Evolutionary conservation across 2,329 filamentous ascomycete genomes (phyloP).

Genomic region (Cladosporium cucumerinum): DNA sequence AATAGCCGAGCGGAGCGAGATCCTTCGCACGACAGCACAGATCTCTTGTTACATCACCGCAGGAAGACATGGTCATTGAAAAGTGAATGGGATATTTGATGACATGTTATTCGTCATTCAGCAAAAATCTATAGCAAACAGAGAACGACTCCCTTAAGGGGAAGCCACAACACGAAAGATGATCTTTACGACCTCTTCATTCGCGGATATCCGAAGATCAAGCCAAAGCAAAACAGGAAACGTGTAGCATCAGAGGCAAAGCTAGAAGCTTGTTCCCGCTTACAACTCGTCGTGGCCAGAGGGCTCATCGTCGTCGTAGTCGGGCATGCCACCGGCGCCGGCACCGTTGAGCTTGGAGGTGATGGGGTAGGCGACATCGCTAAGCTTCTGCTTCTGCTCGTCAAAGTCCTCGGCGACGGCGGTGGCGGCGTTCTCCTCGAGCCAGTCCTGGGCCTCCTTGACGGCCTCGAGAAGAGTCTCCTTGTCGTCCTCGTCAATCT

Average conservation of each 20-base stretch:
- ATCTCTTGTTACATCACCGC: neutral
- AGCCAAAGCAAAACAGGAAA: conserved; percentile 2
- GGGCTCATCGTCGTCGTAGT: conserved; percentile 65
- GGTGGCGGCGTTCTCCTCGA: conserved; percentile 86
- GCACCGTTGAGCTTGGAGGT: conserved; percentile 89
- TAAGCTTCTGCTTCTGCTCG: conserved; percentile 99
- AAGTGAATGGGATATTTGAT: neutral
- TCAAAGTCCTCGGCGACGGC: conserved; percentile 93
- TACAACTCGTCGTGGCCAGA: conserved; percentile 51
- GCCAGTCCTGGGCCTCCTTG: conserved; percentile 96
- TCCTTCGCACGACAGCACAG: neutral
- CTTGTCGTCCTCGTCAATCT: conserved; percentile 99
- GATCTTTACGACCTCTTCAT: neutral
- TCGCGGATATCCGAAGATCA: conserved; percentile 12
- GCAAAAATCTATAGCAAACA: conserved; percentile 16
- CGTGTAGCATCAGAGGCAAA: neutral
- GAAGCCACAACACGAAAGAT: neutral
- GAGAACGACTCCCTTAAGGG: neutral
- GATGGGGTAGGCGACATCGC: conserved; percentile 94
- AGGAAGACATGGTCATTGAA: neutral
- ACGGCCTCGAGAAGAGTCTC: conserved; percentile 91
- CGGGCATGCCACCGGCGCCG: conserved; percentile 55
- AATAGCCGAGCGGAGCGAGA: neutral
- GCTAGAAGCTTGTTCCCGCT: conserved; percentile 5
- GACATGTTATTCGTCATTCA: conserved; percentile 7